Conservation (phyloP, 768 basidiomycete genomes). For the Boletus reticuloceps region DNA sequence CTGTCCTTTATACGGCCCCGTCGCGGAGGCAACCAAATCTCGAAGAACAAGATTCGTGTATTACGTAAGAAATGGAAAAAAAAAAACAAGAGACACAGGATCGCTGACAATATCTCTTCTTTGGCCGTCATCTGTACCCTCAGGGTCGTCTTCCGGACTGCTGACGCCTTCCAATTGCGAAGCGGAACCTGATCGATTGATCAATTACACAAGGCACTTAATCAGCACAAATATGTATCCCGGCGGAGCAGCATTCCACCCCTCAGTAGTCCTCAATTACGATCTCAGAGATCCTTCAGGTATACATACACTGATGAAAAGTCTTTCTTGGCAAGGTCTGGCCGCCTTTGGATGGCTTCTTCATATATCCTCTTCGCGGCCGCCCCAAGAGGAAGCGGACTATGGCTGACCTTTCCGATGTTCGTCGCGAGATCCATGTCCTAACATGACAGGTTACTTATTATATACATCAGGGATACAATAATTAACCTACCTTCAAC, state of each 20-base stretch:
- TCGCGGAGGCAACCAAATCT: conserved; percentile 26
- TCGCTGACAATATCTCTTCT: neutral
- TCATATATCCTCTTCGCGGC: conserved; percentile 64
- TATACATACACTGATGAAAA: conserved; percentile 80
- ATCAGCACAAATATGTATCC: conserved; percentile 11
- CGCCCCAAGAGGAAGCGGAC: conserved; percentile 62
- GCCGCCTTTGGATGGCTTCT: conserved; percentile 48
- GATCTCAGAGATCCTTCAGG: conserved; percentile 34
- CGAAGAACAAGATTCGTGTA: neutral
- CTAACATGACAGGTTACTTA: conserved; percentile 37
- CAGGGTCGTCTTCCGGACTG: no score
- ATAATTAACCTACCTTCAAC: conserved; percentile 58
- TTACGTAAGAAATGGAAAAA: conserved; percentile 18
- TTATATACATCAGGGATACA: neutral
- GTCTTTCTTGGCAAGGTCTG: conserved; percentile 66
- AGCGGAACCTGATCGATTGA: neutral
- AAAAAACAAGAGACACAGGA: neutral
- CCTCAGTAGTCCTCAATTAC: neutral
- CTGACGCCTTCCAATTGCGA: neutral
- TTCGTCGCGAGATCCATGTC: conserved; percentile 81
- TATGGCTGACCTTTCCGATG: conserved; percentile 49
- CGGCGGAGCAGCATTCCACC: neutral
- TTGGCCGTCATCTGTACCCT: no score
- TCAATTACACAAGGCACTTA: conserved; percentile 4
- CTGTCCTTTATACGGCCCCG: conserved; percentile 24